Conservation (phyloP, 352 stramenopile genomes). For the Globisporangium sylvaticum region DNA sequence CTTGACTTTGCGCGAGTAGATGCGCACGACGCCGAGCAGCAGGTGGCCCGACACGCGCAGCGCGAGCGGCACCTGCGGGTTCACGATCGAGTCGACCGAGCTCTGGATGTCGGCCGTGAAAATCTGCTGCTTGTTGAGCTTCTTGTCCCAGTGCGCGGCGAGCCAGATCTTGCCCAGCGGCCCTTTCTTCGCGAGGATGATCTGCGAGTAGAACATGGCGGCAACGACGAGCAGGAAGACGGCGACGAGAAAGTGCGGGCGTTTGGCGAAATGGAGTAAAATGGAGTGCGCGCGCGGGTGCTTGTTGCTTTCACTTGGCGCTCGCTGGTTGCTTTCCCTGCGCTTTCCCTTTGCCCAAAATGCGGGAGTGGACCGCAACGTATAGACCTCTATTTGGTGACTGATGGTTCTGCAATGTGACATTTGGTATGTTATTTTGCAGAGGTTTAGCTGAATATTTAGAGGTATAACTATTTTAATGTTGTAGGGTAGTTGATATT, state of each 20-base stretch:
- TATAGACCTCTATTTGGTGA: neutral
- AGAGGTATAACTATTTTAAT: too few relatives aligned
- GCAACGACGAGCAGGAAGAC: neutral
- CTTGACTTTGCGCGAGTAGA: slow-evolving; percentile 97
- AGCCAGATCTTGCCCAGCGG: slow-evolving; percentile 99
- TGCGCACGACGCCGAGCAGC: slow-evolving; percentile 97
- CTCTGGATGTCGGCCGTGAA: slow-evolving; percentile 96
- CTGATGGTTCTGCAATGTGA: too few relatives aligned
- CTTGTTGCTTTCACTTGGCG: neutral
- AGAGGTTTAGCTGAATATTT: too few relatives aligned
- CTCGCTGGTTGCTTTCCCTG: too few relatives aligned
- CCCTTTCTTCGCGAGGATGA: slow-evolving; percentile 99
- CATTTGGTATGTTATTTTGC: too few relatives aligned
- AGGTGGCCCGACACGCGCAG: slow-evolving; percentile 97
- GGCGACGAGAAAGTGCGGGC: neutral
- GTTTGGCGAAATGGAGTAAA: neutral
- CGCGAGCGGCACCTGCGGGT: slow-evolving; percentile 95
- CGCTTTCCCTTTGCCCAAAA: neutral
- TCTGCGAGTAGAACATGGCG: slow-evolving; percentile 99
- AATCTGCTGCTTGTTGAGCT: slow-evolving; percentile 97
- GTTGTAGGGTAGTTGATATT: too few relatives aligned
- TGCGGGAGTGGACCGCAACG: neutral
- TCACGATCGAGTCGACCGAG: slow-evolving; percentile 96
- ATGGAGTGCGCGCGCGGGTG: neutral
- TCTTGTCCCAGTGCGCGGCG: slow-evolving; percentile 99